phyloP scores from a whole-genome alignment of 352 stramenopile species.

The Pythium grandisporangium region DNA sequence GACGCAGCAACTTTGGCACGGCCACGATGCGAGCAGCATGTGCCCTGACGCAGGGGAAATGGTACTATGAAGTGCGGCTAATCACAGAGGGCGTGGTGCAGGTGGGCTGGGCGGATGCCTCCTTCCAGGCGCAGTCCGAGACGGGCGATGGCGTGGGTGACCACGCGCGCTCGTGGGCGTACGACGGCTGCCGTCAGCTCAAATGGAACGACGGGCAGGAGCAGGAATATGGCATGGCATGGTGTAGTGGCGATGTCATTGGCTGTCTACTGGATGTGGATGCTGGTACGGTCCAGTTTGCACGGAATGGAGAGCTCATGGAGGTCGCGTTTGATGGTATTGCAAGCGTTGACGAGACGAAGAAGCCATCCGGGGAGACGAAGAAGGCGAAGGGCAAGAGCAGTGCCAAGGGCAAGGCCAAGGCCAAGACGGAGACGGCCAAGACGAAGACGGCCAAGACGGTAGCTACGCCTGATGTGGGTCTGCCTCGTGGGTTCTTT shows the following conservation, averaged over 20 bases:
- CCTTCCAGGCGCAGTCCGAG: slow-evolving; percentile 68
- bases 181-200: slow-evolving; percentile 79
- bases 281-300: slow-evolving; percentile 63
- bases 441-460: neutral
- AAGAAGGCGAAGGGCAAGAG: too few relatives aligned
- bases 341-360: slow-evolving; percentile 13
- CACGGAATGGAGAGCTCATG: slow-evolving; percentile 69
- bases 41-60: slow-evolving; percentile 45
- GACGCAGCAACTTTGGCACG: slow-evolving; percentile 70
- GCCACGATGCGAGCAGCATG: slow-evolving; percentile 37
- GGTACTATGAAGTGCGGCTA: slow-evolving; percentile 90
- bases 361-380: too few relatives aligned
- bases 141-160: slow-evolving; percentile 88
- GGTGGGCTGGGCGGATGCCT: slow-evolving; percentile 85
- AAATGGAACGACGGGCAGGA: slow-evolving; percentile 78
- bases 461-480: too few relatives aligned
- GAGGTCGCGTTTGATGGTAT: slow-evolving; percentile 52
- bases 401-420: slow-evolving; percentile 5
- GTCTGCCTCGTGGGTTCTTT: slow-evolving; percentile 62
- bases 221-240: slow-evolving; percentile 45
- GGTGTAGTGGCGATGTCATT: slow-evolving; percentile 83
- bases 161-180: slow-evolving; percentile 84
- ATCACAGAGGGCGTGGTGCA: slow-evolving; percentile 86
- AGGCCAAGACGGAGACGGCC: too few relatives aligned
- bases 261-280: slow-evolving; percentile 82